Conservation (phyloP, 2,329 filamentous ascomycete species). For the Aspergillus sojae region DNA sequence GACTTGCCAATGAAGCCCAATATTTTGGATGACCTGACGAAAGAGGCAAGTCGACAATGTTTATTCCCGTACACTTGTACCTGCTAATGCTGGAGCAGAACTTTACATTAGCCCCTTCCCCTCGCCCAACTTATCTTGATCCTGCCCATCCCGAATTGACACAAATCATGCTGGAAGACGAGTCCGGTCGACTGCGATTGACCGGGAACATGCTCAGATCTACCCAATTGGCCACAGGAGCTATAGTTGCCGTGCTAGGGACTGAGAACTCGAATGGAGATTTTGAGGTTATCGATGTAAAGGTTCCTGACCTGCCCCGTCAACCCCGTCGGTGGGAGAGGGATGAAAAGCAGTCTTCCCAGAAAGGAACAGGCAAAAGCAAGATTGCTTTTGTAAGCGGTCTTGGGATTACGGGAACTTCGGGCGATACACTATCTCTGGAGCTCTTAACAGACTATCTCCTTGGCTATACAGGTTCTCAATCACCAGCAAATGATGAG, state of each 20-base stretch:
- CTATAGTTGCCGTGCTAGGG: slow-evolving; percentile 90
- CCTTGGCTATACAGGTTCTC: slow-evolving; percentile 73
- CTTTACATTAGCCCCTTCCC: slow-evolving; percentile 82
- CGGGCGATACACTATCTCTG: slow-evolving; percentile 73
- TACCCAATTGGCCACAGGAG: slow-evolving; percentile 82
- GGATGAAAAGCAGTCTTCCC: slow-evolving; percentile 41
- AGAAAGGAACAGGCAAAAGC: slow-evolving; percentile 50
- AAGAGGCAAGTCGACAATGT: slow-evolving; percentile 69
- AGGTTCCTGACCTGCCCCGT: slow-evolving; percentile 80
- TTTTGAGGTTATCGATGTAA: slow-evolving; percentile 88
- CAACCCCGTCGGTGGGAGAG: slow-evolving; percentile 81
- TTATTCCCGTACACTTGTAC: not conserved
- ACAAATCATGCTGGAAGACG: slow-evolving; percentile 86
- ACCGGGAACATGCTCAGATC: slow-evolving; percentile 70
- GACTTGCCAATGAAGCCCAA: slow-evolving; percentile 96
- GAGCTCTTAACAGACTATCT: slow-evolving; percentile 84
- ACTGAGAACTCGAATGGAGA: slow-evolving; percentile 91
- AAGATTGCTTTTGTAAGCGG: slow-evolving; percentile 91
- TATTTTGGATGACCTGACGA: slow-evolving; percentile 90
- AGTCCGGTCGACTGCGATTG: slow-evolving; percentile 83
- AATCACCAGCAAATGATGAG: slow-evolving; percentile 54
- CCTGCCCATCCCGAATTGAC: slow-evolving; percentile 49
- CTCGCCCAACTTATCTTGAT: slow-evolving; percentile 74
- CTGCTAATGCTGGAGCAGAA: slow-evolving; percentile 56
- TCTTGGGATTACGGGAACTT: slow-evolving; percentile 75